Conservation (phyloP, 495 filamentous ascomycete species). For the Lepidopterella palustris region DNA sequence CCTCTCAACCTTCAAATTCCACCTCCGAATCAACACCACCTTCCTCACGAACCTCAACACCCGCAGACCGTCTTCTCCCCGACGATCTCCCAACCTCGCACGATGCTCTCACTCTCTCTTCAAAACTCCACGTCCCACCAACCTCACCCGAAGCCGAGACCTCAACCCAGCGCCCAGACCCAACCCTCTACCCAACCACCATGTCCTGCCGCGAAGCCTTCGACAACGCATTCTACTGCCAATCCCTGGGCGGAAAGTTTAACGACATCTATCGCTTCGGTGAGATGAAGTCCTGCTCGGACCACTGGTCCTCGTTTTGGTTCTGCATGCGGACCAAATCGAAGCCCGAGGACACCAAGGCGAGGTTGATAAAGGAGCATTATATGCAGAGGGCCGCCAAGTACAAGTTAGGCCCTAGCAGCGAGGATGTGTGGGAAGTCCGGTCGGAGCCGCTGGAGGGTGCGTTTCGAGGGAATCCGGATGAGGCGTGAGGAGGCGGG, state of each 20-base stretch:
- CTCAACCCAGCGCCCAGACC: constrained; percentile 45
- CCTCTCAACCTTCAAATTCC: constrained; percentile 43
- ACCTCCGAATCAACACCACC: constrained; percentile 23
- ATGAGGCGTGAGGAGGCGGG: constrained; percentile 42
- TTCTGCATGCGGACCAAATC: constrained; percentile 84
- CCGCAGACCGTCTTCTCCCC: constrained; percentile 8
- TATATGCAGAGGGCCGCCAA: constrained; percentile 68
- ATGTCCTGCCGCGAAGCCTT: constrained; percentile 90
- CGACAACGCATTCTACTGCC: constrained; percentile 92
- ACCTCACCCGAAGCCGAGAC: constrained; percentile 8
- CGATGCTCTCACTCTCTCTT: constrained; percentile 10
- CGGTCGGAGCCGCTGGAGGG: constrained; percentile 46
- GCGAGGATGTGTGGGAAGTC: constrained; percentile 86
- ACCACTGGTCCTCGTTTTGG: constrained; percentile 87
- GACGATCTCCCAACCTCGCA: constrained; percentile 6
- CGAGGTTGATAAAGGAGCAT: constrained; percentile 58
- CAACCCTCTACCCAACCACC: constrained; percentile 60
- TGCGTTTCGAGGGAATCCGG: constrained; percentile 55
- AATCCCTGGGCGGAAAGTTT: constrained; percentile 84
- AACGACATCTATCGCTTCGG: constrained; percentile 83
- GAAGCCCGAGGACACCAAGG: constrained; percentile 40
- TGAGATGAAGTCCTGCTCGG: constrained; percentile 59
- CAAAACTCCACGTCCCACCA: not conserved
- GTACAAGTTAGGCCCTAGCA: constrained; percentile 66
- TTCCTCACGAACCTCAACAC: not conserved